phyloP scores from a whole-genome alignment of 2,329 filamentous ascomycete genomes.

The Colletotrichum limetticola region DNA sequence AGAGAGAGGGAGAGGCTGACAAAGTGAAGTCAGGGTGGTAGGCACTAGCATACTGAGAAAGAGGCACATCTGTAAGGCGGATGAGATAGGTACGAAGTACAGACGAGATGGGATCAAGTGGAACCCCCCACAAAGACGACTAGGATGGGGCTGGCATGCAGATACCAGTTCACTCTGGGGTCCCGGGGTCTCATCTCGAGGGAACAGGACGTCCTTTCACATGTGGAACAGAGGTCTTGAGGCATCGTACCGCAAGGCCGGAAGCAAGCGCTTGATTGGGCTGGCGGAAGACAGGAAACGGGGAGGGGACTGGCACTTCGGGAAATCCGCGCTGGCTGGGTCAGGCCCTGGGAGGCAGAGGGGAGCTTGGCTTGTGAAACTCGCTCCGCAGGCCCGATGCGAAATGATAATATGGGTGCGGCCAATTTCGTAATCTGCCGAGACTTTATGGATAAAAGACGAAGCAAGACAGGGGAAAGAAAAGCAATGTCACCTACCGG shows the following conservation, averaged over 20 bases:
- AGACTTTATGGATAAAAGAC: slow-evolving; percentile 40
- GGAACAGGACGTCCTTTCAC: slow-evolving; percentile 19
- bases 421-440: slow-evolving; percentile 44
- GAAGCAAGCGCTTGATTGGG: slow-evolving; percentile 30
- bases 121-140: slow-evolving; percentile 31
- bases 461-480: slow-evolving; percentile 32
- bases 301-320: neutral
- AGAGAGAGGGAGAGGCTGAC: neutral
- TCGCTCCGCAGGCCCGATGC: slow-evolving; percentile 45
- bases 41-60: slow-evolving; percentile 13
- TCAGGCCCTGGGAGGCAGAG: neutral
- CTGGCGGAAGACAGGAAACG: slow-evolving; percentile 20
- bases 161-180: slow-evolving; percentile 7
- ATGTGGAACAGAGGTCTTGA: slow-evolving; percentile 22
- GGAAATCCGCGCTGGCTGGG: neutral
- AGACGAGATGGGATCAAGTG: slow-evolving; percentile 32
- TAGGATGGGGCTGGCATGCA: slow-evolving; percentile 26
- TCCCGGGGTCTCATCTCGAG: slow-evolving; percentile 19
- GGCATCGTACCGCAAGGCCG: slow-evolving; percentile 6
- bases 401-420: slow-evolving; percentile 40
- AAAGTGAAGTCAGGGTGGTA: slow-evolving; percentile 9
- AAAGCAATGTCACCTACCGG: slow-evolving; percentile 23
- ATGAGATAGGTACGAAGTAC: slow-evolving; percentile 23
- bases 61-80: slow-evolving; percentile 7
- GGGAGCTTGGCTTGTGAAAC: slow-evolving; percentile 37